phyloP scores from a whole-genome alignment of 2,329 filamentous ascomycete genomes.

The Neofusicoccum sp. region DNA sequence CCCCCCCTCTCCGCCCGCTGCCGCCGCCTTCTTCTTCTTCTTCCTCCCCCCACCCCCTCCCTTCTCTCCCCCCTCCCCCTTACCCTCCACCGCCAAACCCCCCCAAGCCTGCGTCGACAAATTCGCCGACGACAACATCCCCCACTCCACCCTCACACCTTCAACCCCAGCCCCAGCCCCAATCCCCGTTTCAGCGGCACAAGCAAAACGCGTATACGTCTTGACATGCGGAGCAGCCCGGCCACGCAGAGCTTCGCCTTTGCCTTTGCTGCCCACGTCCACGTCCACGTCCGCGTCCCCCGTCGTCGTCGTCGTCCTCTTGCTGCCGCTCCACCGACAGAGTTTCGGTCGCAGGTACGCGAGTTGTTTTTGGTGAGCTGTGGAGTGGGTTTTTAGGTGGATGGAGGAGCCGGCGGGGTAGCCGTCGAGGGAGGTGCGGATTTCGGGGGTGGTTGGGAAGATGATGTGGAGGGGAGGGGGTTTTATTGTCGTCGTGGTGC shows the following conservation, averaged over 20 bases:
- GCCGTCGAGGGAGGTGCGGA: constrained; percentile 72
- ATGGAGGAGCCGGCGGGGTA: constrained; percentile 77
- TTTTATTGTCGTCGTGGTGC: too few species aligned
- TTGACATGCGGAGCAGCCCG: constrained; percentile 85
- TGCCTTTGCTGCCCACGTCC: too few species aligned
- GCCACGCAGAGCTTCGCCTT: constrained; percentile 30
- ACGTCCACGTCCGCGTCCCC: too few species aligned
- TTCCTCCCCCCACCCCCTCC: background rate
- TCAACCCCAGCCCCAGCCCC: constrained; percentile 23
- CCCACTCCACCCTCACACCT: constrained; percentile 70
- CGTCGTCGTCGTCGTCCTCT: too few species aligned
- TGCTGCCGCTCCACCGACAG: constrained; percentile 63
- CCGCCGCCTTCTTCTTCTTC: background rate
- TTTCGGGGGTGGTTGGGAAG: constrained; percentile 78
- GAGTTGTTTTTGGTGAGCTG: constrained; percentile 71
- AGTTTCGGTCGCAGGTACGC: constrained; percentile 68
- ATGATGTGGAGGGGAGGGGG: constrained; percentile 65
- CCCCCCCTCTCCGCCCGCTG: background rate
- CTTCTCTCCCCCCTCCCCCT: background rate
- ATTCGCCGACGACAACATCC: constrained; percentile 86
- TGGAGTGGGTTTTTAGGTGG: constrained; percentile 72
- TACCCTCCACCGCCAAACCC: constrained; percentile 45
- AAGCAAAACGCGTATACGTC: constrained; percentile 66
- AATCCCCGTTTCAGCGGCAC: background rate
- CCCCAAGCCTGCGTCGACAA: constrained; percentile 89